Conservation (phyloP, 352 stramenopile species). For the Aphanomyces astaci region DNA sequence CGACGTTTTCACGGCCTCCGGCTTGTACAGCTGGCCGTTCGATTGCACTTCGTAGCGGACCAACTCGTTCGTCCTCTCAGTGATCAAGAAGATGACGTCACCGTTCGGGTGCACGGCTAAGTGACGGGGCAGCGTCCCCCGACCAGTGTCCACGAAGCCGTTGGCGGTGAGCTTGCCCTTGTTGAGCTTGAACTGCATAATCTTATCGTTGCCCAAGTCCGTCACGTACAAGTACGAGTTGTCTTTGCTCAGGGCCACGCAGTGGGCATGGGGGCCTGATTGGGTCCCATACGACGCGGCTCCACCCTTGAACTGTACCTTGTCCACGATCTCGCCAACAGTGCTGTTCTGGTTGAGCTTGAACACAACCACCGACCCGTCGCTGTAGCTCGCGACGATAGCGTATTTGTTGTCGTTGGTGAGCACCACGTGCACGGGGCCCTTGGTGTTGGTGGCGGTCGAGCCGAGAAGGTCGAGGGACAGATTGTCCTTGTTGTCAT, state of each 20-base stretch:
- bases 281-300: conserved; percentile 12
- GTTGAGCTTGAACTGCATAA: conserved; percentile 19
- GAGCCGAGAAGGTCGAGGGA: neutral
- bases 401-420: conserved; percentile 8
- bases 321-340: conserved; percentile 2
- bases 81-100: conserved; percentile 6
- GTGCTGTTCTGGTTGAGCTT: neutral
- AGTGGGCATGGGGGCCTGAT: conserved; percentile 13
- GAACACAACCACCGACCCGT: conserved; percentile 2
- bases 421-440: conserved; percentile 12
- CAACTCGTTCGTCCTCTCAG: conserved; percentile 7
- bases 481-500: neutral
- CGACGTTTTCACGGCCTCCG: conserved; percentile 2
- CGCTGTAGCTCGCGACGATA: conserved; percentile 6
- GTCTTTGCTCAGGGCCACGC: conserved; percentile 10
- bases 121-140: conserved; percentile 9
- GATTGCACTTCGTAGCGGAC: neutral
- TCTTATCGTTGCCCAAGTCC: conserved; percentile 19
- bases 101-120: conserved; percentile 16
- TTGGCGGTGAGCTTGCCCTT: conserved; percentile 1
- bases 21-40: neutral
- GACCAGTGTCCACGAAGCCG: neutral
- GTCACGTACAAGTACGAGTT: conserved; percentile 16
- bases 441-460: conserved; percentile 1
- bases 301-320: neutral